Evolutionary conservation across 2,329 filamentous ascomycete species (phyloP), one percentile per base, ranked within the genome.

Genomic region (Colletotrichum falcatum): DNA sequence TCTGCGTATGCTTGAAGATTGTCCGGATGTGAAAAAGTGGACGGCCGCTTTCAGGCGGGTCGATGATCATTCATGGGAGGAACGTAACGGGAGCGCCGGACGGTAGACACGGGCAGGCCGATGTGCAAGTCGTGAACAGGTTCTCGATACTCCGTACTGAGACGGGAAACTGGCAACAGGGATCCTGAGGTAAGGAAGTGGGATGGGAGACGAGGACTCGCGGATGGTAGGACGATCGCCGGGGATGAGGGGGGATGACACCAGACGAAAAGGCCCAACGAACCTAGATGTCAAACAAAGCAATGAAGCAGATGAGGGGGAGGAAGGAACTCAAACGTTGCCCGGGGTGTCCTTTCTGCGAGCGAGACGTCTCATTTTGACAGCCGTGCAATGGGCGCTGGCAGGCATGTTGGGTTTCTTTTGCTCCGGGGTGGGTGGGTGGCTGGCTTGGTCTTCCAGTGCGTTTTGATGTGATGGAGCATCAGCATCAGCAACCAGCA

Each of bases 31-130:
- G 61, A 26, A 60, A 33, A 61, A 42, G 11, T 58, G 54, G 58
- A 26, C 18, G 65, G 23, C 35, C 20, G 61, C 37, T 65, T 68
- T 59, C 66, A 60, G 61, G 37, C 55, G 37, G 65, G 37, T 60
- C 46, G 61, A 30, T 39, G 44, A 65, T 69, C 46, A 48, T 37
- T 53, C 54, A 59, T 65, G 53, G 35, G 30, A 23, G 20, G 23
- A 46, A 16, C 18, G 18, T 18, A 20, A 33, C 8, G n/a, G 14
- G 12, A 33, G 28, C 18, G 46, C 20, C 3, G 42, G 42, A 35
- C 58, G 37, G n/a, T 37, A 30, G 37, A 44, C 16, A 26, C n/a
- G 16, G n/a, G 55, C 20, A 7, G 55, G 39, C 55, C 55, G 35
- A 11, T 8, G 61, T 42, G 33, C 39, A 42, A 26, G 59, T 35